Percentiles rank a stretch among this genome's conserved stretches.
Conservation (phyloP, 805 yeast genomes). For the Lipomyces lipofer region DNA sequence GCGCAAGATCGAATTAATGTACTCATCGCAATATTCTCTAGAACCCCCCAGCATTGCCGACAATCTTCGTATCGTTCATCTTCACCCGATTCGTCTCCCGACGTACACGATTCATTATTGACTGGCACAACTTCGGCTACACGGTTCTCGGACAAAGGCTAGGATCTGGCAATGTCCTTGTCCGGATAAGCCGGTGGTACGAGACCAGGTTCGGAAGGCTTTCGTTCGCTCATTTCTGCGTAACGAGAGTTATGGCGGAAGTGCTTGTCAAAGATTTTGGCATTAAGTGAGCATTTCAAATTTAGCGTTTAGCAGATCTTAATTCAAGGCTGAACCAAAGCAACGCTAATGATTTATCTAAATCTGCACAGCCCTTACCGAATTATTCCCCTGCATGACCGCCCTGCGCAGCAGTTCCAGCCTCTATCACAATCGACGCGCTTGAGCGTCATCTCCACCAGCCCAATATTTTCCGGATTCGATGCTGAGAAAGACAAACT, state of each 20-base stretch:
- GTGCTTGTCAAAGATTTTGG: conserved; percentile 60
- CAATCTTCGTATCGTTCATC: conserved; percentile 61
- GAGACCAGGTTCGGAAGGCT: conserved; percentile 60
- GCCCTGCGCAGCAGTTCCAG: conserved; percentile 71
- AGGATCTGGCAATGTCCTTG: conserved; percentile 56
- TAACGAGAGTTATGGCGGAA: conserved; percentile 69
- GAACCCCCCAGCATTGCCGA: conserved; percentile 92
- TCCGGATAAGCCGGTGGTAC: conserved; percentile 57
- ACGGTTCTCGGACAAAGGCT: conserved; percentile 73
- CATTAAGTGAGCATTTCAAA: conserved; percentile 38
- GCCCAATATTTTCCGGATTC: conserved; percentile 41
- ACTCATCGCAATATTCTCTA: conserved; percentile 31
- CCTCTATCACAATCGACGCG: conserved; percentile 47
- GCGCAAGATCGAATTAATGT: no score
- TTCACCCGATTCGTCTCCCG: conserved; percentile 52
- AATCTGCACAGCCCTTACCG: conserved; percentile 37
- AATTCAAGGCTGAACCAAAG: no score
- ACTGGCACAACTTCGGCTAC: conserved; percentile 95
- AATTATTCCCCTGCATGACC: conserved; percentile 73
- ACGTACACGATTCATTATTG: conserved; percentile 68
- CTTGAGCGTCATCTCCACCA: conserved; percentile 39
- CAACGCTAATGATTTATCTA: not conserved
- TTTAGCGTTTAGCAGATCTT: not conserved
- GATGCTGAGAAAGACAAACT: conserved; percentile 53
- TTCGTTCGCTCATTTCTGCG: conserved; percentile 76